Conservation (phyloP, 805 yeast species). For the Torulaspora gathmanii region DNA sequence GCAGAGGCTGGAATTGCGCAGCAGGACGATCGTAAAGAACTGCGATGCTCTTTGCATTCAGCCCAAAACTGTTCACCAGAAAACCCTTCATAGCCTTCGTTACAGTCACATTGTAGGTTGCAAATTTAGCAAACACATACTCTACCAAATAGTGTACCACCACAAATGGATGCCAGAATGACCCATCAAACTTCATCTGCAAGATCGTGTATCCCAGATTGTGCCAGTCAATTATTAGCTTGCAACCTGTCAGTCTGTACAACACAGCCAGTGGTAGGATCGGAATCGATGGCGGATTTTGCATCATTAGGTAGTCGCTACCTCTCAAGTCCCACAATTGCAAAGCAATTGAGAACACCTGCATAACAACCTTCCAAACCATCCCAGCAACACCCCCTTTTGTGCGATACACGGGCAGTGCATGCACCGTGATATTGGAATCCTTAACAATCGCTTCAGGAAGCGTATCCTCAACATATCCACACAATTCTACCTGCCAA, state of each 20-base stretch:
- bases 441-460: conserved; percentile 50
- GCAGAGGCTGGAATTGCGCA: conserved; percentile 53
- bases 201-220: conserved; percentile 83
- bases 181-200: conserved; percentile 52
- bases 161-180: conserved; percentile 57
- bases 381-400: conserved; percentile 16
- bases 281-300: conserved; percentile 93
- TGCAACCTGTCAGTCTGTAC: conserved; percentile 52
- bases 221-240: conserved; percentile 90
- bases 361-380: conserved; percentile 51
- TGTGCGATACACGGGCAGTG: conserved; percentile 19
- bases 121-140: conserved; percentile 51
- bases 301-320: conserved; percentile 66
- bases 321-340: conserved; percentile 54
- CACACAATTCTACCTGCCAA: conserved; percentile 76
- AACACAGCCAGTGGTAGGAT: conserved; percentile 58
- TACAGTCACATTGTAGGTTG: conserved; percentile 74
- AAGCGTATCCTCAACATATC: conserved; percentile 61
- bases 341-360: conserved; percentile 44
- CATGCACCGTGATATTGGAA: conserved; percentile 47
- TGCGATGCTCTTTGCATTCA: conserved; percentile 45
- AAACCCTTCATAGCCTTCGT: conserved; percentile 66
- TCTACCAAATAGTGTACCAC: conserved; percentile 60
- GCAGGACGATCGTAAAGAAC: conserved; percentile 89
- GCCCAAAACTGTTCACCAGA: conserved; percentile 50